A percentile compares a stretch with the other conserved stretches of the same genome.
phyloP scores from a whole-genome alignment of 768 basidiomycete species.

The Lactarius vividus region DNA sequence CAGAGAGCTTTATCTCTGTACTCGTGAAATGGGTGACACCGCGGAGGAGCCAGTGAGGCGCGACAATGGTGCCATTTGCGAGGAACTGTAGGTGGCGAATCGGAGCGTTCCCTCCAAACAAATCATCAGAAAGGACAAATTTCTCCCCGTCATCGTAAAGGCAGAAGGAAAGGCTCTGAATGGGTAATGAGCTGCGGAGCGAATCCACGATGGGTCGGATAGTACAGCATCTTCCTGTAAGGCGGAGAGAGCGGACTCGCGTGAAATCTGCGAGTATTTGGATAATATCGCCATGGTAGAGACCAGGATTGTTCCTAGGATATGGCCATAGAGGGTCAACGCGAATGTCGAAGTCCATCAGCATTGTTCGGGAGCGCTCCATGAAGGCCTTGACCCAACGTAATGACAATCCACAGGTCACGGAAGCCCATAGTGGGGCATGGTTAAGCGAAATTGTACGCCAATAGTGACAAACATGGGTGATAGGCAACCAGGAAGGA shows the following conservation, averaged over 20 bases:
- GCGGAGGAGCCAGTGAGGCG: neutral
- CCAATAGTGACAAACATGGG: neutral
- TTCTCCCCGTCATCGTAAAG: neutral
- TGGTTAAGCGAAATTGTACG: neutral
- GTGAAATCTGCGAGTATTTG: neutral
- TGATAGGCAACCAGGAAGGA: neutral
- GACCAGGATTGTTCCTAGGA: too few relatives aligned
- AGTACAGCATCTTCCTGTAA: neutral
- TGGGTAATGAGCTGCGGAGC: neutral
- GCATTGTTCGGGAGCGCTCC: neutral
- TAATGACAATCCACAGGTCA: neutral
- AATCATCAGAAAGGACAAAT: neutral
- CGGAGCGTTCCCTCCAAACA: neutral
- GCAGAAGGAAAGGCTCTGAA: neutral
- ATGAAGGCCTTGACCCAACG: neutral
- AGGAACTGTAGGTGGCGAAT: neutral
- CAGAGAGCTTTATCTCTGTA: neutral
- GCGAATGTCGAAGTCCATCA: neutral
- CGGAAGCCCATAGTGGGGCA: neutral
- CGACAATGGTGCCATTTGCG: neutral
- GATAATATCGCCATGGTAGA: neutral
- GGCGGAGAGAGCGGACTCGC: neutral
- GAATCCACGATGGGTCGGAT: neutral
- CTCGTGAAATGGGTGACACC: neutral
- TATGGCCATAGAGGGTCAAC: too few relatives aligned